Base-by-base conservation (phyloP, 2,329 filamentous ascomycete genomes). In the Cercospora sp. region DNA sequence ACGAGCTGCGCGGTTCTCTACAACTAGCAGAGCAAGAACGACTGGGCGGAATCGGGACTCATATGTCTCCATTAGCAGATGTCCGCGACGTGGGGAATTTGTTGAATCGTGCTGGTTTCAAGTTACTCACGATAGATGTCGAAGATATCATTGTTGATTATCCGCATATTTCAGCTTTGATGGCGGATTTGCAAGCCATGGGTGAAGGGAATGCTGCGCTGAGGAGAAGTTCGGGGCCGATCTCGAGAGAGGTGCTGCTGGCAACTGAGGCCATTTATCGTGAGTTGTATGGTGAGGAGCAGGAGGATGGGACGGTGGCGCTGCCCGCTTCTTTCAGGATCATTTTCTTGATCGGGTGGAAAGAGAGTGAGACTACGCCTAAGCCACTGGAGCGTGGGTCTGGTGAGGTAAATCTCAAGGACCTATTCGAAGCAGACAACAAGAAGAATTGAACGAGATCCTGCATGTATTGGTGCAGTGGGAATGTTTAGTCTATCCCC, bases 331-430 rank as follows among this genome's bases (percentile, higher is more conserved):
- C 95, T 0, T 99, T 97, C 77, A 87, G 95, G 73, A 86, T 97
- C 74, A 97, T 99, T 69, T 97, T 95, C 80, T 97, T 98, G 94
- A 99, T 99, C 80, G 95, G 95, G 0, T 99, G 95, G 95, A 96
- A 94, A 78, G 91, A 94, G 72, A 90, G 91, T 1, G 86, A 87
- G 31, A 87, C 89, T 63, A 94, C 98, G 81, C 85, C 90, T 2
- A 85, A 94, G 80, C 94, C 95, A 5, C 81, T 98, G 67, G 81
- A 90, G 72, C 87, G 95, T 72, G 95, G 95, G 0, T 96, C 90
- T 71, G 95, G 92, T 9, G 85, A 97, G 77, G 82, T 97, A 51
- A 97, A 91, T 79, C 85, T 99, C 70, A 96, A 95, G 79, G 94
- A 98, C 79, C 84, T 97, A 18, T 78, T 91, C 20, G 88, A 85